These are phyloP conservation scores for Cladosporium oxysporum DNA, from an alignment of 2,329 filamentous ascomycete species.

Conservation along the genomic window DNA sequence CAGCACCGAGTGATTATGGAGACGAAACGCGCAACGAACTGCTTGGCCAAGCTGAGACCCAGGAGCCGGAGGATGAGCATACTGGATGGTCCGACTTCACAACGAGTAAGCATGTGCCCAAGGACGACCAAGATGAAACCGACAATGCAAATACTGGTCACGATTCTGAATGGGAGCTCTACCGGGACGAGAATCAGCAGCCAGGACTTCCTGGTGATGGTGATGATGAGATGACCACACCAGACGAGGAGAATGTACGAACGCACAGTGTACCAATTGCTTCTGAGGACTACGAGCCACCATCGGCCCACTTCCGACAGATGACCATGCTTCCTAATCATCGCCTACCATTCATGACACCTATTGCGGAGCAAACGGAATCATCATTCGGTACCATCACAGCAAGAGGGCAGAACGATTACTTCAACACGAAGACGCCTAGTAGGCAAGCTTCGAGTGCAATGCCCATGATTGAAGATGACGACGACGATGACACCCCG, in stretches of 20 bases:
- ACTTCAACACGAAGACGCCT: conserved; percentile 73
- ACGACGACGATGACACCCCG: conserved; percentile 51
- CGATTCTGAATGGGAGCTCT: conserved; percentile 39
- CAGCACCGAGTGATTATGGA: conserved; percentile 63
- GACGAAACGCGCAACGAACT: conserved; percentile 61
- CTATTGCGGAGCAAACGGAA: conserved; percentile 94
- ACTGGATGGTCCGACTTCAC: conserved; percentile 92
- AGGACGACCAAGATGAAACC: conserved; percentile 42
- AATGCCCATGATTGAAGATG: conserved; percentile 43
- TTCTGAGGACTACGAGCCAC: conserved; percentile 82
- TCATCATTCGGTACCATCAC: conserved; percentile 73
- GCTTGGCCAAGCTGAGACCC: conserved; percentile 42
- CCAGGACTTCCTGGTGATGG: conserved; percentile 31
- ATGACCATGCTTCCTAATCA: conserved; percentile 75
- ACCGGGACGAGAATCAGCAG: conserved; percentile 21
- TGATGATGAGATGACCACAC: conserved; percentile 49
- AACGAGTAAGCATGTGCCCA: conserved; percentile 67
- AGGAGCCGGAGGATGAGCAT: conserved; percentile 45
- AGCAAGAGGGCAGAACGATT: conserved; percentile 57
- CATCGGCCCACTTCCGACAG: conserved; percentile 74
- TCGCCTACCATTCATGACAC: conserved; percentile 95
- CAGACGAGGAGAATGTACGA: conserved; percentile 48
- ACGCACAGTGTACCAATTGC: conserved; percentile 75
- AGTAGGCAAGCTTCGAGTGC: conserved; percentile 55
- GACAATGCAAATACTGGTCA: conserved; percentile 37